Conservation (phyloP, 2,329 filamentous ascomycete genomes). For the Cordyceps javanica region DNA sequence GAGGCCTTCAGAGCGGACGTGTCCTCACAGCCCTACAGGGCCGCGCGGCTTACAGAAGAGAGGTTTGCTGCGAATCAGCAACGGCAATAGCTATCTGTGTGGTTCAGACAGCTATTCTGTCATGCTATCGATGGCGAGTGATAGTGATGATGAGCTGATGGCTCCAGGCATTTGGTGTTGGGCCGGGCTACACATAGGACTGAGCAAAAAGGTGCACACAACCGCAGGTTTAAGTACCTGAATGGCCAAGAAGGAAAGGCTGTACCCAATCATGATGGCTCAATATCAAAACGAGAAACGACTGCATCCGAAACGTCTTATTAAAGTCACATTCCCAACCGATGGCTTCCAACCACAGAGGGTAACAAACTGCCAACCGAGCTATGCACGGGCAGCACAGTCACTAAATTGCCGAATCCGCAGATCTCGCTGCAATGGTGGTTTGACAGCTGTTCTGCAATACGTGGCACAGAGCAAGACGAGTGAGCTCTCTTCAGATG, state of each 20-base stretch:
- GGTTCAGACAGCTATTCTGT: no score
- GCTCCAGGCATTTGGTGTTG: no score
- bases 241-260: neutral
- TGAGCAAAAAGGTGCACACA: neutral
- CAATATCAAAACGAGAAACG: neutral
- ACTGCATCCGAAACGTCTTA: neutral
- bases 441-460: constrained; percentile 4
- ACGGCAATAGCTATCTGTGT: neutral
- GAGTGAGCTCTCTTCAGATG: constrained; percentile 3
- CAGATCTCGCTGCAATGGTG: neutral
- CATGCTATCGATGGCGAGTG: neutral
- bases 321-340: neutral
- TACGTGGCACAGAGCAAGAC: constrained; percentile 4
- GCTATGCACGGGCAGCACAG: neutral
- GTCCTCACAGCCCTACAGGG: constrained; percentile 1
- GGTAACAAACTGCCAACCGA: neutral
- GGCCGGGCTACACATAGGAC: no score
- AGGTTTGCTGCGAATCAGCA: neutral
- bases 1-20: neutral
- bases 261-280: neutral
- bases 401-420: neutral
- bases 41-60: neutral
- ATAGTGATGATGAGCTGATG: no score
- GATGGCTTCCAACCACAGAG: neutral
- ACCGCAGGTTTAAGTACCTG: neutral